Percentiles rank a stretch among this genome's conserved stretches.
These are phyloP conservation scores for Chamaecyparis obtusa DNA, from an alignment of 75 land plant species.

Conservation along the genomic window DNA sequence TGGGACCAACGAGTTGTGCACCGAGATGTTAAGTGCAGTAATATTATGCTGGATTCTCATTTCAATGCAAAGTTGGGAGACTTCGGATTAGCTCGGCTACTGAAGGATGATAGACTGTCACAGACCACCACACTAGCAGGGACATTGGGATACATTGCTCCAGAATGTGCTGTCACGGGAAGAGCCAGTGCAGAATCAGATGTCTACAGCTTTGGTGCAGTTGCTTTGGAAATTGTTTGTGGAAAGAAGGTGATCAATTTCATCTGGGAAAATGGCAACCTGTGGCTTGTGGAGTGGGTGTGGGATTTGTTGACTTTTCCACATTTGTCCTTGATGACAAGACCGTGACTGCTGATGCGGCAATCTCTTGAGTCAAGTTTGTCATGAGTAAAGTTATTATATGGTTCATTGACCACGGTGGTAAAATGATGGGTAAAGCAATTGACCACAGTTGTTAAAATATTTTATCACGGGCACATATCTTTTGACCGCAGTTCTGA, in stretches of 20 bases:
- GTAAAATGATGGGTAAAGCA: too few species aligned
- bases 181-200: constrained; percentile 34
- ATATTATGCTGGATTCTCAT: constrained; percentile 42
- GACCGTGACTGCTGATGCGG: too few species aligned
- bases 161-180: constrained; percentile 22
- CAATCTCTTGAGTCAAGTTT: too few species aligned
- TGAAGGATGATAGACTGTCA: constrained; percentile 17
- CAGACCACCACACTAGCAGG: constrained; percentile 30
- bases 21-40: constrained; percentile 48
- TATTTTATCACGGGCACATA: too few species aligned
- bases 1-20: constrained; percentile 33
- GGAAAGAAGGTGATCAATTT: constrained; percentile 16
- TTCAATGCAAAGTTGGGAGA: constrained; percentile 52
- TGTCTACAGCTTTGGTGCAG: constrained; percentile 38
- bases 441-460: too few species aligned
- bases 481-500: too few species aligned
- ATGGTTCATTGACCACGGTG: too few species aligned
- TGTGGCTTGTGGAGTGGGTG: constrained; percentile 31
- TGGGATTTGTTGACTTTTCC: too few species aligned
- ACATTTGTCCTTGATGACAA: too few species aligned
- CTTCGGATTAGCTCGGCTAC: constrained; percentile 41
- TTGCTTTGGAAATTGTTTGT: constrained; percentile 26
- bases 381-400: too few species aligned
- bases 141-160: constrained; percentile 39
- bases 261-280: neutral